Percentiles rank a stretch among this genome's conserved stretches.
These are phyloP conservation scores for Amphicarpaea edgeworthii DNA, from an alignment of 306 rosid species.

Conservation along the genomic window DNA sequence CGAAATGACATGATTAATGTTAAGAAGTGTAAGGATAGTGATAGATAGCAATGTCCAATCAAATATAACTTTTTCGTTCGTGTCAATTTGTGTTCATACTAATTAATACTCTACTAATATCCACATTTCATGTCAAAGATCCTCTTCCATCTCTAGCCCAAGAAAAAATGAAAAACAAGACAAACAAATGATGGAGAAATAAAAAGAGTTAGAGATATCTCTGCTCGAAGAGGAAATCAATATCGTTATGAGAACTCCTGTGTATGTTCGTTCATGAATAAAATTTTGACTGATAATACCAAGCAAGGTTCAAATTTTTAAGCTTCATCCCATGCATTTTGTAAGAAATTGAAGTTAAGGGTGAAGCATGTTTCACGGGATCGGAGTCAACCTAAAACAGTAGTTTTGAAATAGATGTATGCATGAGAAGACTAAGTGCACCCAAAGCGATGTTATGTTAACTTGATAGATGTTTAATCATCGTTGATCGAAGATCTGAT, in stretches of 20 bases:
- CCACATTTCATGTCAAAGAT: conserved; percentile 3
- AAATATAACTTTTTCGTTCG: neutral
- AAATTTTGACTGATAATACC: too few relatives aligned
- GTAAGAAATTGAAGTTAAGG: neutral
- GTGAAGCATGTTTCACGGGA: neutral
- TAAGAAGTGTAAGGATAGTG: neutral
- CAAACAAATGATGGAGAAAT: neutral
- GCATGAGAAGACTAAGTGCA: neutral
- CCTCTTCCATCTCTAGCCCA: neutral
- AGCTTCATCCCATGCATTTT: too few relatives aligned
- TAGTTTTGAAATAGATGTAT: neutral
- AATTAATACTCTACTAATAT: neutral
- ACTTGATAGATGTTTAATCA: neutral
- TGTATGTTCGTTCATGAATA: too few relatives aligned
- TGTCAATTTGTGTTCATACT: neutral
- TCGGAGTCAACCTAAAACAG: conserved; percentile 3
- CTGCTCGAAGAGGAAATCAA: neutral
- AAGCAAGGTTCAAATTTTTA: too few relatives aligned
- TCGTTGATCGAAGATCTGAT: conserved; percentile 10
- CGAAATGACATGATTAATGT: neutral
- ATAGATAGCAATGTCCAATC: neutral
- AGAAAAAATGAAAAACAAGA: neutral
- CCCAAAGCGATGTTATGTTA: conserved; percentile 9
- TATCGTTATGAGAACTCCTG: too few relatives aligned
- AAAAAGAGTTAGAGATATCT: neutral